Percentiles rank a stretch among this genome's conserved stretches.
Evolutionary conservation across 805 yeast species (phyloP).

Genomic region (Saccharomycopsis babjevae): DNA sequence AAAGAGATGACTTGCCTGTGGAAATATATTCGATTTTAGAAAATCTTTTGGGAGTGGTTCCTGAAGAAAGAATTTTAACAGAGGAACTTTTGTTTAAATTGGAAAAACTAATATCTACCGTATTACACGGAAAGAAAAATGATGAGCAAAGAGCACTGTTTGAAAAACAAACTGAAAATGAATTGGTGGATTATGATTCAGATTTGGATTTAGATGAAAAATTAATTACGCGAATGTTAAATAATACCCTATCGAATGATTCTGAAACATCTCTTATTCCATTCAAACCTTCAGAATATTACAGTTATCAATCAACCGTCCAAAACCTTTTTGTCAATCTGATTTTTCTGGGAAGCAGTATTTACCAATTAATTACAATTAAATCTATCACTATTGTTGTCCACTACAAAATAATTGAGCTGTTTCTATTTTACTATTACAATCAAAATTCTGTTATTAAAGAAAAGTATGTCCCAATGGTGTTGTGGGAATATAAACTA

Average conservation of each 20-base stretch:
- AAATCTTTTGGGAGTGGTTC: constrained; percentile 29
- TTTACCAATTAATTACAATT: background rate
- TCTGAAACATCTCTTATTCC: background rate
- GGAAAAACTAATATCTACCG: background rate
- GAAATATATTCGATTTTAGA: constrained; percentile 30
- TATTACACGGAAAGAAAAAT: background rate
- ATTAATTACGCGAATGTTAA: background rate
- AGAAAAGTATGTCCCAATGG: background rate
- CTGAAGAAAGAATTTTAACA: constrained; percentile 30
- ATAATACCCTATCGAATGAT: background rate
- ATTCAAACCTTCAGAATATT: background rate
- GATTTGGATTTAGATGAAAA: background rate
- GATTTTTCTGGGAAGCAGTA: background rate
- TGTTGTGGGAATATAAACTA: background rate
- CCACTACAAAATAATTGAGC: background rate
- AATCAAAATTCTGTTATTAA: background rate
- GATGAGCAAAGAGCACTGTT: background rate
- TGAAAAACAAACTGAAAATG: background rate
- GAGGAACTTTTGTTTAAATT: constrained; percentile 5
- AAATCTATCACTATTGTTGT: background rate
- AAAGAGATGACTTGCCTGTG: constrained; percentile 24
- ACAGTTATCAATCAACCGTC: background rate
- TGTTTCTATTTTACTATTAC: background rate
- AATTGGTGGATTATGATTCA: background rate
- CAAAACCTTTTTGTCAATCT: background rate